Evolutionary conservation across 2,329 filamentous ascomycete species (phyloP).

Genomic region (Aspergillus floridensis): DNA sequence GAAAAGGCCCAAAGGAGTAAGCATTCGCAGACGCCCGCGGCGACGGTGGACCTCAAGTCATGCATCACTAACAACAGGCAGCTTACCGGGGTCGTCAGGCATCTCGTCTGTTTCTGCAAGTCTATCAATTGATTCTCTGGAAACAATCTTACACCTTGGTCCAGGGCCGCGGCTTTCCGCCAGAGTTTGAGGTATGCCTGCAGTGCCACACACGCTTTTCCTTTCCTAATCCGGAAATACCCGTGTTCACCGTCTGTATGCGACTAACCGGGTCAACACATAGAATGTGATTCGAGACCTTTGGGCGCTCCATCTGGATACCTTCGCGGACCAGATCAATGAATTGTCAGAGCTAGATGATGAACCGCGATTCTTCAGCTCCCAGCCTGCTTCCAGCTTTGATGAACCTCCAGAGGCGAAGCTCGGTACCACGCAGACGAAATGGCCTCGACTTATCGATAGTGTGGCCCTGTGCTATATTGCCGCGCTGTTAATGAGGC

Average conservation of each 20-base stretch:
- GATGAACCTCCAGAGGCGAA: conserved; percentile 36
- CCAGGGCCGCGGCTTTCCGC: conserved; percentile 61
- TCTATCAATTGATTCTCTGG: conserved; percentile 78
- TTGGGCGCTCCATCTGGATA: conserved; percentile 72
- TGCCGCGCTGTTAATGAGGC: conserved; percentile 68
- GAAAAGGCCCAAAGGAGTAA: conserved; percentile 53
- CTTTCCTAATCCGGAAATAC: not conserved
- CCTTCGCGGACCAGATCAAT: conserved; percentile 49
- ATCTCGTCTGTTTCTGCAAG: conserved; percentile 76
- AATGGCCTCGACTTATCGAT: conserved; percentile 67
- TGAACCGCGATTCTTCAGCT: conserved; percentile 57
- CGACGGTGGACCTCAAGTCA: not conserved
- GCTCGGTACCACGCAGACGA: conserved; percentile 32
- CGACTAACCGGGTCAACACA: conserved; percentile 12
- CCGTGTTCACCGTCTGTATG: not conserved
- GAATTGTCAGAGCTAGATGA: conserved; percentile 35
- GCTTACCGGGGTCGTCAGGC: conserved; percentile 64
- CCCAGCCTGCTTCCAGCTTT: conserved; percentile 52
- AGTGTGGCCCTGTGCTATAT: conserved; percentile 78
- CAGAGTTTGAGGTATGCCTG: conserved; percentile 65
- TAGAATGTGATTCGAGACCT: conserved; percentile 71
- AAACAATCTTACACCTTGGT: conserved; percentile 77
- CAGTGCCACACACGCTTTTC: not conserved
- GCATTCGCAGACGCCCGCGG: conserved; percentile 6
- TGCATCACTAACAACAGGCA: conserved; percentile 22